Evolutionary conservation across 345 rosid genomes (phyloP).

Genomic region (Eucalyptus virginea): DNA sequence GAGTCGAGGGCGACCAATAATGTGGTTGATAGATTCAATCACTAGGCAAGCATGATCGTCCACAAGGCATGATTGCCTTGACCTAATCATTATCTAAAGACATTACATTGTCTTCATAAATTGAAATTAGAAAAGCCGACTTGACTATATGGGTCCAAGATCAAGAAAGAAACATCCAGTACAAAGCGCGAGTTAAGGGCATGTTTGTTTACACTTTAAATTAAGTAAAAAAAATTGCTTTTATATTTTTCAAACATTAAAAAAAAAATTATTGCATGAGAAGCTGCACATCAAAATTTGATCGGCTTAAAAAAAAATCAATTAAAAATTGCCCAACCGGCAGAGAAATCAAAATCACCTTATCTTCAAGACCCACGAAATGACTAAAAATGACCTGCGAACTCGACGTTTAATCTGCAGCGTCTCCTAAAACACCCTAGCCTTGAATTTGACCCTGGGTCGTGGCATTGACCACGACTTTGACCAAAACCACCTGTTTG

Average conservation of each 20-base stretch:
- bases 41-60: not conserved
- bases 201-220: not conserved
- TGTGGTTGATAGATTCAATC: not conserved
- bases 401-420: not conserved
- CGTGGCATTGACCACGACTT: not conserved
- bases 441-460: not conserved
- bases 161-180: not conserved
- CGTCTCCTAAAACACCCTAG: not conserved
- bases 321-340: not conserved
- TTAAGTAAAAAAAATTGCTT: not conserved
- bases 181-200: rapidly evolving
- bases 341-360: not conserved
- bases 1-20: not conserved
- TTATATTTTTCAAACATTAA: not conserved
- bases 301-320: not conserved
- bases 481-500: not conserved
- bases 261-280: not conserved
- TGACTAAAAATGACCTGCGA: not conserved
- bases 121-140: not conserved
- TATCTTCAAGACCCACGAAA: not conserved
- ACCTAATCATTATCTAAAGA: not conserved
- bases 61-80: not conserved
- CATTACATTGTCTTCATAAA: not conserved
- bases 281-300: not conserved
- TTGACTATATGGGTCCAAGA: not conserved